phyloP scores from a whole-genome alignment of 345 rosid genomes.

The Ricinus communis region DNA sequence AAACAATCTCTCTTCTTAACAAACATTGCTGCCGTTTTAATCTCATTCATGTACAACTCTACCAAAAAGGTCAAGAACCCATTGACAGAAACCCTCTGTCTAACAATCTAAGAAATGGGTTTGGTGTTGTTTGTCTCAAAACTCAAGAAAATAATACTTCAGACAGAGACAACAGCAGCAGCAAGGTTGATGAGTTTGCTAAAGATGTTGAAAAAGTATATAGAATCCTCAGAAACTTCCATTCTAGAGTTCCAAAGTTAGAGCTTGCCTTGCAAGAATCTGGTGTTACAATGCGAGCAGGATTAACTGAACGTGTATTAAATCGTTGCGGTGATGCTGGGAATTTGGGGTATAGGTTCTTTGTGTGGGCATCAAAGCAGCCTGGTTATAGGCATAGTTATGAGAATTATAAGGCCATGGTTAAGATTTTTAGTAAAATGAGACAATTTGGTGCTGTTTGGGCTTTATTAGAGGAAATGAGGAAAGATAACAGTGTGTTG shows the following conservation, averaged over 20 bases:
- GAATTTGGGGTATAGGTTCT: slow-evolving; percentile 75
- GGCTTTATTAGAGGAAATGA: slow-evolving; percentile 87
- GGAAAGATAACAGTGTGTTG: slow-evolving; percentile 64
- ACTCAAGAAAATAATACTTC: slow-evolving; percentile 12
- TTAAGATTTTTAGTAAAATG: slow-evolving; percentile 76
- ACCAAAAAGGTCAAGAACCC: slow-evolving; percentile 2
- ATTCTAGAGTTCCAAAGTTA: slow-evolving; percentile 68
- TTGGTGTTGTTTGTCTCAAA: slow-evolving; percentile 51
- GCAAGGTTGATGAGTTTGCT: slow-evolving; percentile 52
- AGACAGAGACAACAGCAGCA: slow-evolving; percentile 11
- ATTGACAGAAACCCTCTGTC: too few species aligned
- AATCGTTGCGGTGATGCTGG: slow-evolving; percentile 94
- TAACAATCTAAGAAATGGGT: slow-evolving; percentile 27
- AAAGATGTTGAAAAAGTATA: slow-evolving; percentile 79
- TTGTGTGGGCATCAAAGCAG: slow-evolving; percentile 80
- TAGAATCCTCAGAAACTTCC: slow-evolving; percentile 67
- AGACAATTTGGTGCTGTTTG: slow-evolving; percentile 83
- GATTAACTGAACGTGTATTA: slow-evolving; percentile 76
- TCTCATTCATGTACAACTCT: slow-evolving; percentile 1
- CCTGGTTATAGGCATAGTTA: slow-evolving; percentile 65
- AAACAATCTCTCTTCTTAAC: slow-evolving; percentile 11
- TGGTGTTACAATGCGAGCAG: slow-evolving; percentile 60
- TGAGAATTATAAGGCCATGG: slow-evolving; percentile 71
- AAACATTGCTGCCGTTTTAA: neutral
- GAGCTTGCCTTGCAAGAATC: slow-evolving; percentile 78